These are phyloP conservation scores for Colletotrichum musicola DNA, from an alignment of 2,329 filamentous ascomycete species.

Conservation along the genomic window DNA sequence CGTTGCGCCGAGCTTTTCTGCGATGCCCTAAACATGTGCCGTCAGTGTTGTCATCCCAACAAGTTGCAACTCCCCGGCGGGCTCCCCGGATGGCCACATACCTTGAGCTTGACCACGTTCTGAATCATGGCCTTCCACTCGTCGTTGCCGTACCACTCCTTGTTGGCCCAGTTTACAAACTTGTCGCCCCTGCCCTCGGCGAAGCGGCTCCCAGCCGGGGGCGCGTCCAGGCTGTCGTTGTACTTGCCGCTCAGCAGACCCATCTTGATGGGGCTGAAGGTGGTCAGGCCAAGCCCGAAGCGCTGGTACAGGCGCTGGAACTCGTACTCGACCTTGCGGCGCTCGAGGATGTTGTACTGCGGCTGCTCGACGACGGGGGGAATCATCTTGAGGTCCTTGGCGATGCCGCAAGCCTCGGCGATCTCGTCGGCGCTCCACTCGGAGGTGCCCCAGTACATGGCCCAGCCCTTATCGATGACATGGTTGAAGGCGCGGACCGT, in stretches of 20 bases:
- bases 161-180: slow-evolving; percentile 66
- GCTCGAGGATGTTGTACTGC: slow-evolving; percentile 73
- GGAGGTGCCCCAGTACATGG: slow-evolving; percentile 79
- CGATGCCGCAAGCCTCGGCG: slow-evolving; percentile 70
- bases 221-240: slow-evolving; percentile 64
- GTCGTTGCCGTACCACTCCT: slow-evolving; percentile 64
- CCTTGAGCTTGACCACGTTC: slow-evolving; percentile 57
- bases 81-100: slow-evolving; percentile 19
- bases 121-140: slow-evolving; percentile 66
- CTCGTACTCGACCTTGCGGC: slow-evolving; percentile 73
- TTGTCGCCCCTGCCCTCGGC: slow-evolving; percentile 65
- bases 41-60: slow-evolving; percentile 12
- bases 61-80: neutral
- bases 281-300: slow-evolving; percentile 71
- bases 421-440: slow-evolving; percentile 80
- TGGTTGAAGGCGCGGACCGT: slow-evolving; percentile 78
- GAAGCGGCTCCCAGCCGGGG: slow-evolving; percentile 69
- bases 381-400: slow-evolving; percentile 71
- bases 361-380: slow-evolving; percentile 76
- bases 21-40: slow-evolving; percentile 55
- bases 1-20: slow-evolving; percentile 68
- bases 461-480: slow-evolving; percentile 75
- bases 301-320: slow-evolving; percentile 72
- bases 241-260: slow-evolving; percentile 77
- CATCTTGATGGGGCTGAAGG: slow-evolving; percentile 69